phyloP scores from a whole-genome alignment of 192 early-diverging fungal genomes.

The Dimargaris xerosporica region DNA sequence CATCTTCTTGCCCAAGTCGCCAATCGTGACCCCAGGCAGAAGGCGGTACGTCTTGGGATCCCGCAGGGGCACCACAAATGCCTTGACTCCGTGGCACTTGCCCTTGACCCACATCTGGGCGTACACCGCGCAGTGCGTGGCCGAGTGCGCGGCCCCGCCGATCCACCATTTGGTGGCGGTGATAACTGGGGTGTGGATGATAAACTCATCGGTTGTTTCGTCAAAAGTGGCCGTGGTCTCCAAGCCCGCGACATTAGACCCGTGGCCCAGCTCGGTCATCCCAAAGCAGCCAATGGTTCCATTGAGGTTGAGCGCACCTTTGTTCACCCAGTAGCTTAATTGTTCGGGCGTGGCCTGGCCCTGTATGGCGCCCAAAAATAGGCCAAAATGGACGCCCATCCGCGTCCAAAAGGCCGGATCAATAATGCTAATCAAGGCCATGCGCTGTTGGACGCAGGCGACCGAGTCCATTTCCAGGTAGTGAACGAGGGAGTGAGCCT shows the following conservation, averaged over 20 bases:
- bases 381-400: constrained; percentile 77
- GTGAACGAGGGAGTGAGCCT: constrained; percentile 51
- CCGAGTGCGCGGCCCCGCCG: constrained; percentile 84
- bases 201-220: constrained; percentile 65
- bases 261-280: constrained; percentile 78
- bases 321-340: constrained; percentile 69
- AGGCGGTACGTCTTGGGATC: constrained; percentile 61
- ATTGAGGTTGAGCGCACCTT: constrained; percentile 67
- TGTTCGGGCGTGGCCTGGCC: constrained; percentile 72
- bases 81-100: constrained; percentile 70
- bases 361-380: constrained; percentile 76
- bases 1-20: constrained; percentile 91
- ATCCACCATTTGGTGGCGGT: constrained; percentile 95
- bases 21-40: constrained; percentile 76
- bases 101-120: constrained; percentile 72
- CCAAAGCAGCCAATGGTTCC: constrained; percentile 81
- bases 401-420: constrained; percentile 87
- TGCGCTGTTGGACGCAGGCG: constrained; percentile 49
- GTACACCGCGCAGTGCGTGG: constrained; percentile 66
- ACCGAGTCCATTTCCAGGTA: constrained; percentile 56
- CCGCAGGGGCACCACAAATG: constrained; percentile 77
- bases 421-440: constrained; percentile 65
- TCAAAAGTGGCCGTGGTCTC: constrained; percentile 89
- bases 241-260: constrained; percentile 79
- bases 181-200: constrained; percentile 63